phyloP scores from a whole-genome alignment of 306 rosid genomes.

The Ochetophila trinervis region DNA sequence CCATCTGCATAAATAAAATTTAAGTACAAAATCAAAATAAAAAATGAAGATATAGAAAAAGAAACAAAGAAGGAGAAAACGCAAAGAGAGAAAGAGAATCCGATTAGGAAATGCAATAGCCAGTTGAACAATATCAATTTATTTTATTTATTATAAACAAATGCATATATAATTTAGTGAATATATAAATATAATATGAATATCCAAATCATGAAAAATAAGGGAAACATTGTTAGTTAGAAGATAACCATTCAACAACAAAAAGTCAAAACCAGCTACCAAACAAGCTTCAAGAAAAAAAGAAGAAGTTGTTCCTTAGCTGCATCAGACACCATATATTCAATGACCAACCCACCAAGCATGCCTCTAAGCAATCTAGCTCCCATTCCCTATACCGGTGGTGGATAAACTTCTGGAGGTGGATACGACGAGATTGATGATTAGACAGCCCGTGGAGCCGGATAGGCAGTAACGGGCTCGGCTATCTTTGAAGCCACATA shows the following conservation, averaged over 20 bases:
- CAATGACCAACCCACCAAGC: conserved; percentile 71
- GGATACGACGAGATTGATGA: conserved; percentile 24
- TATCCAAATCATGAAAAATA: no score
- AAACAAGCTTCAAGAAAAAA: conserved; percentile 1
- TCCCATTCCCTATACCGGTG: conserved; percentile 37
- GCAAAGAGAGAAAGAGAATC: no score
- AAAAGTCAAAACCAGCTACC: not conserved
- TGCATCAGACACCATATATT: conserved; percentile 67
- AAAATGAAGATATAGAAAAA: no score
- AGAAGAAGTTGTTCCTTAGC: no score
- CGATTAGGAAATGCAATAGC: no score
- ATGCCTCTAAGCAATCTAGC: conserved; percentile 80
- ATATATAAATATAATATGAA: no score
- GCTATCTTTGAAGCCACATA: not conserved
- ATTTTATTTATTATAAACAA: no score
- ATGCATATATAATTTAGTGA: no score
- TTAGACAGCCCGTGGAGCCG: conserved; percentile 13
- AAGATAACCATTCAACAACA: not conserved
- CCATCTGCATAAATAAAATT: conserved; percentile 60
- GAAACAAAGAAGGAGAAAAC: no score
- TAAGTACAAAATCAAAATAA: not conserved
- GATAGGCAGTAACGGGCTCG: conserved; percentile 29
- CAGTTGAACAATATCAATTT: no score
- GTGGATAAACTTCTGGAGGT: conserved; percentile 12
- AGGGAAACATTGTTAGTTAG: no score